Evolutionary conservation across 1,139 yeast species (phyloP).

Genomic region (Pichia sorboxylosa): DNA sequence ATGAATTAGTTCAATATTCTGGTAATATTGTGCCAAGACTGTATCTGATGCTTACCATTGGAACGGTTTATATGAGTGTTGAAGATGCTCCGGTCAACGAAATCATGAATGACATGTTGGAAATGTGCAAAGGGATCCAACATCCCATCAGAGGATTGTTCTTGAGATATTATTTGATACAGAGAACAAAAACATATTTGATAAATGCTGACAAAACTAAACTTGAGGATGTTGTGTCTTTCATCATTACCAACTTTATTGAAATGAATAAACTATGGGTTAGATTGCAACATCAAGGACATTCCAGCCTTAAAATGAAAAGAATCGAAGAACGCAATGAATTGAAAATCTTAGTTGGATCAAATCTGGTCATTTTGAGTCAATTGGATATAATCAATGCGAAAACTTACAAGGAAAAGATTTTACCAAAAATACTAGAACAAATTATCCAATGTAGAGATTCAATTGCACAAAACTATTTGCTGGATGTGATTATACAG

Average conservation of each 20-base stretch:
- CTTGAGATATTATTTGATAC: conserved; percentile 77
- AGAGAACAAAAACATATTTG: conserved; percentile 57
- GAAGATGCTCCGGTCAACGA: conserved; percentile 76
- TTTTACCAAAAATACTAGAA: conserved; percentile 74
- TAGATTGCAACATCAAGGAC: conserved; percentile 91
- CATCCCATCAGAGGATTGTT: conserved; percentile 88
- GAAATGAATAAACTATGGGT: conserved; percentile 99
- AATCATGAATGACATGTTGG: conserved; percentile 91
- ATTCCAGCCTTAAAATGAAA: conserved; percentile 66
- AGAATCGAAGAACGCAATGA: conserved; percentile 77
- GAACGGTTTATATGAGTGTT: conserved; percentile 74
- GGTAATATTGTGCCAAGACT: conserved; percentile 87
- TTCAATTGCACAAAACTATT: conserved; percentile 80
- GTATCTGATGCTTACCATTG: conserved; percentile 91
- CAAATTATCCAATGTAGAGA: conserved; percentile 91
- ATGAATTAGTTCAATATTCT: conserved; percentile 90
- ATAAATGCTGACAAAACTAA: conserved; percentile 10
- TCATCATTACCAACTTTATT: conserved; percentile 74
- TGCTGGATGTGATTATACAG: conserved; percentile 82
- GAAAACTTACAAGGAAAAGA: conserved; percentile 45
- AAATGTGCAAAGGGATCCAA: conserved; percentile 97
- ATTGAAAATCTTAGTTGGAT: conserved; percentile 82
- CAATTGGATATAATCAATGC: conserved; percentile 73
- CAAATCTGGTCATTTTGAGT: conserved; percentile 78
- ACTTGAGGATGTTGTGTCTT: conserved; percentile 32